Evolutionary conservation across 2,329 filamentous ascomycete genomes (phyloP).

Genomic region (Monosporascus sp.): DNA sequence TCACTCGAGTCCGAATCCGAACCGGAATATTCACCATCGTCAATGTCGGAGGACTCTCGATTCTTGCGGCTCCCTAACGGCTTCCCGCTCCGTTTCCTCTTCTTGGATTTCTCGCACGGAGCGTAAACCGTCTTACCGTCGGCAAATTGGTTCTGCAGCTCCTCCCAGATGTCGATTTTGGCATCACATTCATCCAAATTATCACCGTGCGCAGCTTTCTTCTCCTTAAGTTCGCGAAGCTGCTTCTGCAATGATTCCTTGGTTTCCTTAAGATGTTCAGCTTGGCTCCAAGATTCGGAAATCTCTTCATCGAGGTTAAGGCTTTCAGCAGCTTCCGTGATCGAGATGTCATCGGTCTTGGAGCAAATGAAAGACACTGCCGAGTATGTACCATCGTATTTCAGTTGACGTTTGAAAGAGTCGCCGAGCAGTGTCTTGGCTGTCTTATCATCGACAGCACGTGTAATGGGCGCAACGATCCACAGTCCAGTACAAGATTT

Average conservation of each 20-base stretch:
- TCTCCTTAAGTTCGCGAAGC: constrained; percentile 24
- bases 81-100: constrained; percentile 33
- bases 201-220: constrained; percentile 16
- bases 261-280: constrained; percentile 16
- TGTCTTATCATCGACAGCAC: constrained; percentile 56
- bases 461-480: constrained; percentile 57
- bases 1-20: constrained; percentile 22
- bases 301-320: constrained; percentile 32
- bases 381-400: constrained; percentile 50
- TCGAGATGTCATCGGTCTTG: constrained; percentile 49
- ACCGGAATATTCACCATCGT: constrained; percentile 18
- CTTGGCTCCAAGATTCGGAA: constrained; percentile 26
- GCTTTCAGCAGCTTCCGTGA: constrained; percentile 28
- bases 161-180: constrained; percentile 19
- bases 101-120: constrained; percentile 25
- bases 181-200: constrained; percentile 40
- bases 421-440: constrained; percentile 52
- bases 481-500: constrained; percentile 53
- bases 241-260: constrained; percentile 1
- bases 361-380: constrained; percentile 46
- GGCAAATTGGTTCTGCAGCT: constrained; percentile 24
- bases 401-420: constrained; percentile 53
- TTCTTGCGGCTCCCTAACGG: constrained; percentile 10
- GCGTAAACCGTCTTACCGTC: constrained; percentile 31
- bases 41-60: constrained; percentile 3